These are phyloP conservation scores for Telfairia occidentalis DNA, from an alignment of 331 rosid species.

Conservation along the genomic window DNA sequence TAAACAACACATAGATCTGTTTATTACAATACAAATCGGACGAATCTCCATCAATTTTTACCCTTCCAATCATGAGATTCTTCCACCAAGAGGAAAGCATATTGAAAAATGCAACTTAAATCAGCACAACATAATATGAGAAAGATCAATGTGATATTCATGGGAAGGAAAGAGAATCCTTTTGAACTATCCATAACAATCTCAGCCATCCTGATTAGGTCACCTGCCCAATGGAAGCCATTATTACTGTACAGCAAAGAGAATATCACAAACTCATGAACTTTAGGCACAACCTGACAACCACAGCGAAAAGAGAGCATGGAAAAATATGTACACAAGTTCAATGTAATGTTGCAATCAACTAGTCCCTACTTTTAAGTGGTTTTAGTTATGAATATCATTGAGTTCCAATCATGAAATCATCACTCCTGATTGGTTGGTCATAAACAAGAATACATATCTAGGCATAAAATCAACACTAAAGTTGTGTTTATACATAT, in stretches of 20 bases:
- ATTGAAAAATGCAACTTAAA: not conserved
- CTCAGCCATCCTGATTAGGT: not conserved
- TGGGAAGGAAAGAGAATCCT: not conserved
- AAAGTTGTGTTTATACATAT: not conserved
- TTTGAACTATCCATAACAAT: not conserved
- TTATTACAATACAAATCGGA: not conserved
- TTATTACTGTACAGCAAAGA: not conserved
- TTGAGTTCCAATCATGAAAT: constrained; percentile 8
- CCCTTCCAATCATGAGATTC: constrained; percentile 7
- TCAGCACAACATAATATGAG: not conserved
- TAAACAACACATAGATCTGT: not conserved
- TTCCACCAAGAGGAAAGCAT: not conserved
- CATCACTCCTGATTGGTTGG: not conserved
- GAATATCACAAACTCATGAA: not conserved
- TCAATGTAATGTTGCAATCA: not conserved
- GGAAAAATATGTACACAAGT: not conserved
- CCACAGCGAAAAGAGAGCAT: not conserved
- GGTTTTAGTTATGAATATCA: not conserved
- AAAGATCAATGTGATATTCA: not conserved
- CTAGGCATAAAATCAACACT: constrained; percentile 7
- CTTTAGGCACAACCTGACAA: not conserved
- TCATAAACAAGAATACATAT: not conserved
- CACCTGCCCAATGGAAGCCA: not conserved
- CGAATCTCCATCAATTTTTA: constrained; percentile 6
- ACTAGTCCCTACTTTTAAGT: not conserved